A percentile compares a stretch with the other conserved stretches of the same genome.
Evolutionary conservation across 208 protist genomes (phyloP).

Genomic region (Trypanosoma melophagium): DNA sequence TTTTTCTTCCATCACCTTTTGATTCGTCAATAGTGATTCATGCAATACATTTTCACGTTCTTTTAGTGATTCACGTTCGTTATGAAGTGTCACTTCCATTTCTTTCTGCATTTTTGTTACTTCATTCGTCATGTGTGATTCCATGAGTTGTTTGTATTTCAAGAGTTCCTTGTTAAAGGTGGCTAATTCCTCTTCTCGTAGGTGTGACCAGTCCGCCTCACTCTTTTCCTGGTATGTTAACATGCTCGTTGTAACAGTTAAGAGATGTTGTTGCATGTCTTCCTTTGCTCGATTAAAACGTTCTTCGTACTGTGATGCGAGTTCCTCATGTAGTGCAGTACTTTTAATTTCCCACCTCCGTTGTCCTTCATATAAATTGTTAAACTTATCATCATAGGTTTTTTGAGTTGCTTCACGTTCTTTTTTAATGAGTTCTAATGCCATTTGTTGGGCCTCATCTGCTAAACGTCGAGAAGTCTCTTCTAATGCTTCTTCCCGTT

Average conservation of each 20-base stretch:
- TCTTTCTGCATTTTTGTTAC: not conserved
- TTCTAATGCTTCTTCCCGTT: slow-evolving; percentile 31
- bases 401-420: slow-evolving; percentile 18
- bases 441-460: slow-evolving; percentile 20
- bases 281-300: slow-evolving; percentile 15
- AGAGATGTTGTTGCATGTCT: slow-evolving; percentile 16
- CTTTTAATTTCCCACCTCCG: slow-evolving; percentile 21
- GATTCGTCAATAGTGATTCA: slow-evolving; percentile 25
- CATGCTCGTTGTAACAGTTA: not conserved
- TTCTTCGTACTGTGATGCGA: slow-evolving; percentile 13
- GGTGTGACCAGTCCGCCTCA: slow-evolving; percentile 15
- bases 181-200: slow-evolving; percentile 20
- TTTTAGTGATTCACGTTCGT: slow-evolving; percentile 7
- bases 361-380: slow-evolving; percentile 24
- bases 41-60: slow-evolving; percentile 8
- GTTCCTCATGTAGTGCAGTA: slow-evolving; percentile 1
- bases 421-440: slow-evolving; percentile 13
- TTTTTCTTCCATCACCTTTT: not conserved
- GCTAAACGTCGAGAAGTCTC: not conserved
- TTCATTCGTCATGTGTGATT: not conserved
- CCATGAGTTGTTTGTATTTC: slow-evolving; percentile 9
- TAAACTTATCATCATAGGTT: slow-evolving; percentile 14
- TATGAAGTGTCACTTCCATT: slow-evolving; percentile 2
- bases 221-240: slow-evolving; percentile 11
- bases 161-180: slow-evolving; percentile 9